Evolutionary conservation across 2,329 filamentous ascomycete species (phyloP), one percentile per base, ranked within the genome.

Genomic region (Monilinia polystroma): DNA sequence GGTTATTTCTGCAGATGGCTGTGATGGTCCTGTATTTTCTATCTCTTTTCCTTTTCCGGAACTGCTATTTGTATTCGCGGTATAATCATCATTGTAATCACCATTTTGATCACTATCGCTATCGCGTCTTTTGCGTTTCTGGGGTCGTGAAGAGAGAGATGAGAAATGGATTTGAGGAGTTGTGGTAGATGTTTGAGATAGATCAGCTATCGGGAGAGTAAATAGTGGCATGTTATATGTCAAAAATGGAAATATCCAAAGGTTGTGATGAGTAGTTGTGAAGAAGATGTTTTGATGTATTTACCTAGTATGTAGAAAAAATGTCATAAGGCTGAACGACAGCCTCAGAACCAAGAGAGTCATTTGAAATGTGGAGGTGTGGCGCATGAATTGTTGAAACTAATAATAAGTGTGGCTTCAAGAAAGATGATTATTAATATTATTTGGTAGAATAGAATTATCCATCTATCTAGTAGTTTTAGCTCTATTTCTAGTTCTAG

Each of bases 1-100:
- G 74, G 84, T 77, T 18, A 69, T 67, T 26, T 69, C 71, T 3
- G 70, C 68, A 49, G 63, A 53, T 26, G 26, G 38, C 20, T 54
- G 11, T 20, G 45, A 62, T 20, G 58, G 4, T 47, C 14, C 32
- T 55, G 12, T n/a, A 58, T 32, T 29, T 20, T 47, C 47, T 38
- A 7, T 38, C 51, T 20, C 29, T 6, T 20, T 62, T 12, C 58
- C 29, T 0, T 38, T 62, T 38, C 58, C 47, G 26, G 20, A 5
- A 62, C 41, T 62, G 3, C 7, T 38, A 23, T 38, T 26, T 26
- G 45, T 60, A 35, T 60, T 60, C 29, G 29, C 45, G n/a, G 47
- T 60, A 20, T 38, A 38, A 26, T 62, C 45, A 52, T 62, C n/a
- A 26, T 62, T 62, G 45, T 26, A 38, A 18, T 51, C 20, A 16